Evolutionary conservation across 2,329 filamentous ascomycete genomes (phyloP).

Genomic region (Fusarium torreyae): DNA sequence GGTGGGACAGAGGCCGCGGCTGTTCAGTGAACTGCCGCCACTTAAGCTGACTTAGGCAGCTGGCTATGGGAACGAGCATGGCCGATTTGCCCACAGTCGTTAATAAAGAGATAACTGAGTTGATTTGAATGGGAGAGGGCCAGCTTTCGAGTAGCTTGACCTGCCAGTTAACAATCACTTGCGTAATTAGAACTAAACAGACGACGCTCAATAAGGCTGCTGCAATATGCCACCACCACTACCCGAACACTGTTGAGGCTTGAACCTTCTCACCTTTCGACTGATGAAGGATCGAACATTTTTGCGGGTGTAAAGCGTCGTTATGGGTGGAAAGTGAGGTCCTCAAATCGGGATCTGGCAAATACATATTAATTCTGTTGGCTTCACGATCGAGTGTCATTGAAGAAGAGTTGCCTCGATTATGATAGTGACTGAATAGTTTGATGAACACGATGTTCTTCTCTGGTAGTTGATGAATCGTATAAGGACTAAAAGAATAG

Average conservation of each 20-base stretch:
- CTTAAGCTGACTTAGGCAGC: slow-evolving; percentile 21
- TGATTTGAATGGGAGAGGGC: slow-evolving; percentile 17
- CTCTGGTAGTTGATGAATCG: too few relatives aligned
- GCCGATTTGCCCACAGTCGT: slow-evolving; percentile 8
- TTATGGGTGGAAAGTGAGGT: too few relatives aligned
- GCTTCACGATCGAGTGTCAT: not conserved
- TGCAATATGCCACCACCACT: slow-evolving; percentile 23
- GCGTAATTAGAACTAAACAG: slow-evolving; percentile 1
- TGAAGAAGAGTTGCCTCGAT: not conserved
- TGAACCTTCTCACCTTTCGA: too few relatives aligned
- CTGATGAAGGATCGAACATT: too few relatives aligned
- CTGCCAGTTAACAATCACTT: too few relatives aligned
- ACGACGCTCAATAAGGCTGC: slow-evolving; percentile 3
- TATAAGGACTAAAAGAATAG: too few relatives aligned
- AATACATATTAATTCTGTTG: too few relatives aligned
- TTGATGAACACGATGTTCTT: not conserved
- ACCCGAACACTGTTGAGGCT: not conserved
- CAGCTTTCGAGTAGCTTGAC: not conserved
- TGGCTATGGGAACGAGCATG: slow-evolving; percentile 16
- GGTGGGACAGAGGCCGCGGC: not conserved
- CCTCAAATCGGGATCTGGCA: not conserved
- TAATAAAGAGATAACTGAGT: slow-evolving; percentile 14
- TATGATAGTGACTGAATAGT: not conserved
- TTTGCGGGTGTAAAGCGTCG: too few relatives aligned
- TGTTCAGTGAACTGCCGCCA: slow-evolving; percentile 11